Percentiles rank a stretch among this genome's conserved stretches.
Conservation (phyloP, 1,284 basidiomycete species). For the Ceratobasidium sp. region DNA sequence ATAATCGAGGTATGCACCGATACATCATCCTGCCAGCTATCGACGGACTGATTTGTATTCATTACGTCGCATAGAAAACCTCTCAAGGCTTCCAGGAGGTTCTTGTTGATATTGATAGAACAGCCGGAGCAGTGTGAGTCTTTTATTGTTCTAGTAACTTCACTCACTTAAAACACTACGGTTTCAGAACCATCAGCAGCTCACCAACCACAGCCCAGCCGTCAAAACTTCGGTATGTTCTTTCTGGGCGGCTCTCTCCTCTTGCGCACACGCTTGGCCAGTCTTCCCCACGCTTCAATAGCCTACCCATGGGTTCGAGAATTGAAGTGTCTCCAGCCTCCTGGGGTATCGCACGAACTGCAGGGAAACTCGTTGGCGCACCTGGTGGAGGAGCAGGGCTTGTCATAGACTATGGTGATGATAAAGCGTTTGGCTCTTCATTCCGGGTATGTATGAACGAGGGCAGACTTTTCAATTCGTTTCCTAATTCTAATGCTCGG, state of each 20-base stretch:
- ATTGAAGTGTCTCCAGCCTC: constrained; percentile 82
- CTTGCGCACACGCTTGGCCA: constrained; percentile 72
- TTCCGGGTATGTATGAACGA: constrained; percentile 73
- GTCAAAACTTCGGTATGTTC: constrained; percentile 69
- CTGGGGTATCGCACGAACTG: constrained; percentile 70
- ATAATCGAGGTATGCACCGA: constrained; percentile 75
- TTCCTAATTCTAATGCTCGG: neutral
- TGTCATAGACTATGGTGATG: constrained; percentile 91
- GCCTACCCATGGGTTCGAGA: constrained; percentile 71
- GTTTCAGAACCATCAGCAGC: constrained; percentile 2
- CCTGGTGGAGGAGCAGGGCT: constrained; percentile 71
- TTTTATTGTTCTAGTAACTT: neutral
- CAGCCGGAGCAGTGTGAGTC: constrained; percentile 43
- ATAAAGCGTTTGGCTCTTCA: constrained; percentile 75
- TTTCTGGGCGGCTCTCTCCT: constrained; percentile 72
- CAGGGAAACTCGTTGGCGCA: constrained; percentile 68
- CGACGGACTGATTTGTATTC: neutral
- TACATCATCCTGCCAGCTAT: neutral
- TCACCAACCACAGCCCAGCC: constrained; percentile 31
- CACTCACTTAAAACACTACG: constrained; percentile 1
- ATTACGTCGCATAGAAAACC: constrained; percentile 67
- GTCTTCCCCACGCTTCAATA: constrained; percentile 75
- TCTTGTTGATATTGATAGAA: constrained; percentile 65
- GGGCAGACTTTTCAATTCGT: neutral
- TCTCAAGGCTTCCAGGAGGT: constrained; percentile 89